These are phyloP conservation scores for Erysimum cheiri DNA, from an alignment of 441 rosid species.

Conservation along the genomic window DNA sequence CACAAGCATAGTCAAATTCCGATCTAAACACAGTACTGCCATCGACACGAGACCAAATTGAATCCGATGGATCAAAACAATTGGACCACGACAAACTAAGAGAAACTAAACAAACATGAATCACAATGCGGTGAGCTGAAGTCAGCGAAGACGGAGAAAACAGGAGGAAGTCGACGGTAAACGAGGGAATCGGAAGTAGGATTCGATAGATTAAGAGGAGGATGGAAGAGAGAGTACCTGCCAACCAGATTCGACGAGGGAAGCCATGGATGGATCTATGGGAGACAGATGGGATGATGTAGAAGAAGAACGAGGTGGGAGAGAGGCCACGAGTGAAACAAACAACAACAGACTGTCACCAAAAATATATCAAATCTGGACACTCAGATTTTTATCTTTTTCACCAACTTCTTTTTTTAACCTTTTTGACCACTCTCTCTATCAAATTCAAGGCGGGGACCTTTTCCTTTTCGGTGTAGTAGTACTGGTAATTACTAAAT, in stretches of 20 bases:
- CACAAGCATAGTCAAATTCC: slow-evolving; percentile 23
- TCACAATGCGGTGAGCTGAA: slow-evolving; percentile 20
- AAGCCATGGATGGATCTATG: slow-evolving; percentile 56
- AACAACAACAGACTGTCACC: slow-evolving; percentile 40
- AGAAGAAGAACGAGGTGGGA: slow-evolving; percentile 37
- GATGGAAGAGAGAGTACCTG: slow-evolving; percentile 55
- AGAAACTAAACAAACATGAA: background rate
- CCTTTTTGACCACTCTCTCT: background rate
- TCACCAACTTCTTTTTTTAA: background rate
- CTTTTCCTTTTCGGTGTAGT: background rate
- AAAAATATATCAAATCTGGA: background rate
- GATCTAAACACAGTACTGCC: slow-evolving; percentile 32
- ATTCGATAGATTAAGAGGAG: background rate
- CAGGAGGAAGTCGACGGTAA: background rate
- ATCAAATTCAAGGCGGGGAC: background rate
- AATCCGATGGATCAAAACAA: slow-evolving; percentile 21
- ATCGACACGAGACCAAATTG: background rate
- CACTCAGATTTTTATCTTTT: background rate
- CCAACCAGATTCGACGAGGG: slow-evolving; percentile 81
- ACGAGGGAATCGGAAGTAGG: background rate
- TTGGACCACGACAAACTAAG: background rate
- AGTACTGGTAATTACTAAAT: slow-evolving; percentile 1
- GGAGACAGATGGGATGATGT: slow-evolving; percentile 3
- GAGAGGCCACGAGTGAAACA: slow-evolving; percentile 39
- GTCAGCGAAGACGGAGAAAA: slow-evolving; percentile 8